These are phyloP conservation scores for Blastobotrys indianensis DNA, from an alignment of 1,139 yeast species.

Conservation along the genomic window DNA sequence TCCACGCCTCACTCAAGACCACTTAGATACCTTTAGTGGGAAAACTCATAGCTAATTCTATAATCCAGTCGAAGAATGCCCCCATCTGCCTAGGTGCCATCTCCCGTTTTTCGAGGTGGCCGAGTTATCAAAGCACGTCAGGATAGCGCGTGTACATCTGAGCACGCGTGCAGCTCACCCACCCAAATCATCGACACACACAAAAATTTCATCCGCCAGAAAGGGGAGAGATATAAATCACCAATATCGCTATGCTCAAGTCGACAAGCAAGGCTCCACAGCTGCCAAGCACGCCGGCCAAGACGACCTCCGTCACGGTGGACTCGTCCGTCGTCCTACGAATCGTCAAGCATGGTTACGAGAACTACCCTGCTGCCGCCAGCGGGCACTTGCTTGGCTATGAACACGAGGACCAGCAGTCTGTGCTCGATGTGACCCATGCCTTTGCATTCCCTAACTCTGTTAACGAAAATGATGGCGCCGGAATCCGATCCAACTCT, in stretches of 20 bases:
- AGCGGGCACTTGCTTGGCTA: slow-evolving; percentile 78
- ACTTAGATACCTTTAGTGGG: background rate
- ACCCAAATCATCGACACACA: background rate
- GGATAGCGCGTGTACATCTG: background rate
- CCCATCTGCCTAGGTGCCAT: slow-evolving; percentile 8
- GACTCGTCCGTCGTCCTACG: slow-evolving; percentile 53
- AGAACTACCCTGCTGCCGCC: slow-evolving; percentile 57
- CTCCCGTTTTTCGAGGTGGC: slow-evolving; percentile 2
- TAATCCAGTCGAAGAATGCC: slow-evolving; percentile 4
- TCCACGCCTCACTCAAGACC: background rate
- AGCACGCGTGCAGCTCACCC: slow-evolving; percentile 1
- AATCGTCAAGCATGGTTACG: slow-evolving; percentile 68
- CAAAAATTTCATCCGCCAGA: background rate
- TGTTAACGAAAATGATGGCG: slow-evolving; percentile 37
- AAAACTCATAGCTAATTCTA: background rate
- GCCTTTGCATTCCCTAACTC: slow-evolving; percentile 56
- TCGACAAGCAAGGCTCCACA: background rate
- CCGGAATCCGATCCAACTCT: slow-evolving; percentile 42
- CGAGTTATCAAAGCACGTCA: too few species aligned
- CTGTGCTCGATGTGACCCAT: slow-evolving; percentile 51
- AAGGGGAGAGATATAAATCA: background rate
- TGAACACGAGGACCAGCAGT: slow-evolving; percentile 47
- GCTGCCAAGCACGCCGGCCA: slow-evolving; percentile 21
- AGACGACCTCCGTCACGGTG: slow-evolving; percentile 27
- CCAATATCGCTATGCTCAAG: slow-evolving; percentile 2